Evolutionary conservation across 2,329 filamentous ascomycete species (phyloP), one percentile per base, ranked within the genome.

Genomic region (Alternaria brassicicola): DNA sequence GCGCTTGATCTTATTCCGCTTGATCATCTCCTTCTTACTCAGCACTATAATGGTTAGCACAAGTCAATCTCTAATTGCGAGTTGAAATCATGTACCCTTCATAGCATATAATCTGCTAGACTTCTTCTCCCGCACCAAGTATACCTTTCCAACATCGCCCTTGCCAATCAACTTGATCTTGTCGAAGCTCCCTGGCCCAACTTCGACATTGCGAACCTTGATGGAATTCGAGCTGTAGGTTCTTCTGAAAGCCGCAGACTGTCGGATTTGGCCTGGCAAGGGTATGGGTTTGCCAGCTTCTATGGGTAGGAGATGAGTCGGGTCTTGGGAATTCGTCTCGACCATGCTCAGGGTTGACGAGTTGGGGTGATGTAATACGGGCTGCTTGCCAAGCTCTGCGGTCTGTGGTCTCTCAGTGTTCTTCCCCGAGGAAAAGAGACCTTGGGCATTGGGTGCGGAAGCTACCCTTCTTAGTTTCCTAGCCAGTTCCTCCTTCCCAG

Each of bases 1-100:
- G 75, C 95, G 88, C 85, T 99, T 99, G 82, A 99, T 99, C 85
- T 99, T 99, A 84, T 99, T 99, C 57, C 95, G 90, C 83, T 99
- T 99, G 80, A 99, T 99, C 95, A 99, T 99, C 79, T 99, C 95
- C 83, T 98, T 97, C 81, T 99, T 99, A 85, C 93, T 98, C 78
- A 99, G 78, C 6, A 99, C 95, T 98, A 74, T 15, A 45, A 52
- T 30, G 48, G 65, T 79, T 64, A 80, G 75, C 38, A 55, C 23
- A 42, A 21, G 41, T 31, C 19, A 6, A 2, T 31, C 46, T n/a
- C 15, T 6, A 46, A 5, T 35, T n/a, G 45, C 28, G 23, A 17
- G 41, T 15, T 6, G 13, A 46, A 42, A 49, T 12, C 26, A 59
- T 77, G 68, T 78, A 97, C 94, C 94, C 81, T 99, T 99, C 95